Percentiles rank a stretch among this genome's conserved stretches.
phyloP scores from a whole-genome alignment of 208 protist genomes.

The Paratrypanosoma confusum region DNA sequence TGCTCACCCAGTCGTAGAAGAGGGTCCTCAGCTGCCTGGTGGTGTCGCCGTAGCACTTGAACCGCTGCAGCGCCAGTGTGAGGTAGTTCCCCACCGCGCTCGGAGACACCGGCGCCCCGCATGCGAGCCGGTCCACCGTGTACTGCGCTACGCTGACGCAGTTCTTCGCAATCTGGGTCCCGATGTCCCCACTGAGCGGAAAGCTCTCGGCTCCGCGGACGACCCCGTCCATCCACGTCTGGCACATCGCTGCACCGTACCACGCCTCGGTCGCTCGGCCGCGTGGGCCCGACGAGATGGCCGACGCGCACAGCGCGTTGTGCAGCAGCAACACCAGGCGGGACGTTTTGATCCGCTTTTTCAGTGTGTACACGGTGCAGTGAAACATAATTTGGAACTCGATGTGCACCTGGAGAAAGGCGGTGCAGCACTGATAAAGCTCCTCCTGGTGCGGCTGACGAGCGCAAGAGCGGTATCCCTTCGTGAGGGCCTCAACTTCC shows the following conservation, averaged over 20 bases:
- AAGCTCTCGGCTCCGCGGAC: not conserved
- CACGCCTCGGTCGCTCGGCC: conserved; percentile 25
- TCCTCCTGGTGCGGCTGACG: too few relatives aligned
- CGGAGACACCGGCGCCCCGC: conserved; percentile 35
- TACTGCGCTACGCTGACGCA: conserved; percentile 38
- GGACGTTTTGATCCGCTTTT: not conserved
- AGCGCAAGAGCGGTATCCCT: too few relatives aligned
- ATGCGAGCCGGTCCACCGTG: conserved; percentile 35
- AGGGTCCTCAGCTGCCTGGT: conserved; percentile 16
- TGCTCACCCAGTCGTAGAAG: conserved; percentile 59
- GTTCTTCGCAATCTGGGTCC: conserved; percentile 18
- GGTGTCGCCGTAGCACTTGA: conserved; percentile 17
- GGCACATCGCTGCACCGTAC: conserved; percentile 31
- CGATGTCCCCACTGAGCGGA: not conserved
- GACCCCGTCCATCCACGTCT: conserved; percentile 41
- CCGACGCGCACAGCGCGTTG: conserved; percentile 22
- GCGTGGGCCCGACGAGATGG: conserved; percentile 19
- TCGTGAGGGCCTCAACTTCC: too few relatives aligned
- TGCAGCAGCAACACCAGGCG: conserved; percentile 45
- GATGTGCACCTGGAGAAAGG: not conserved
- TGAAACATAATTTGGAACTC: not conserved
- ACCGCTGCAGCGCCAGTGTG: conserved; percentile 17
- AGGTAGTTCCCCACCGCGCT: conserved; percentile 25
- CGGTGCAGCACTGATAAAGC: not conserved
- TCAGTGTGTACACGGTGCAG: not conserved